Conservation (phyloP, 768 basidiomycete species). For the Lactarius psammicola region DNA sequence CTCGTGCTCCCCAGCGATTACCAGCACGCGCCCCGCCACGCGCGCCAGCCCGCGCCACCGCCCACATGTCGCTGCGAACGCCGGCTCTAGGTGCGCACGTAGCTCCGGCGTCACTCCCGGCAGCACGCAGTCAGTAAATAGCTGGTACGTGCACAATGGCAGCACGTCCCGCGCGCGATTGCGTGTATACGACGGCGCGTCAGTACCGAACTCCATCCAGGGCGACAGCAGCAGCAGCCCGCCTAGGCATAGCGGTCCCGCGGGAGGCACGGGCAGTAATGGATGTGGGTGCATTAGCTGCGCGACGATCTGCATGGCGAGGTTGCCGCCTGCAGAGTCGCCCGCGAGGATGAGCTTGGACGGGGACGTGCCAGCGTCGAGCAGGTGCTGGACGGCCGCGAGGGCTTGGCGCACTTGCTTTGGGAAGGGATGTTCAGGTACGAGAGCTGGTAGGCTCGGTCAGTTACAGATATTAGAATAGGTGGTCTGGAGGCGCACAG, state of each 20-base stretch:
- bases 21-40: slow-evolving; percentile 1
- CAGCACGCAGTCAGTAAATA: background rate
- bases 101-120: slow-evolving; percentile 6
- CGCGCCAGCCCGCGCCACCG: slow-evolving; percentile 7
- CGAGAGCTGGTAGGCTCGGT: background rate
- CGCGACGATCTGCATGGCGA: slow-evolving; percentile 26
- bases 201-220: background rate
- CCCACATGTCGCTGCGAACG: background rate
- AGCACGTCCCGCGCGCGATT: slow-evolving; percentile 4
- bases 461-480: too few species aligned
- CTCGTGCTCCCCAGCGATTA: slow-evolving; percentile 7
- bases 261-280: background rate
- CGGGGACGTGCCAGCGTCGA: slow-evolving; percentile 21
- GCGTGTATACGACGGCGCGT: slow-evolving; percentile 10
- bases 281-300: slow-evolving; percentile 28
- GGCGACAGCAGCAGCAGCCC: slow-evolving; percentile 16
- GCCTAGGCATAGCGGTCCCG: background rate
- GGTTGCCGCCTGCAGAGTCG: slow-evolving; percentile 29
- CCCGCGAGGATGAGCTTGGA: slow-evolving; percentile 31
- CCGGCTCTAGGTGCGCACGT: slow-evolving; percentile 11
- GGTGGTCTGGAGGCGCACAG: background rate
- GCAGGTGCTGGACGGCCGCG: slow-evolving; percentile 23
- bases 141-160: background rate
- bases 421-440: slow-evolving; percentile 17
- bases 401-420: slow-evolving; percentile 26